A percentile compares a stretch with the other conserved stretches of the same genome.
These are phyloP conservation scores for Dictyostelium intermedium DNA, from an alignment of 78 protist genomes.

Conservation along the genomic window DNA sequence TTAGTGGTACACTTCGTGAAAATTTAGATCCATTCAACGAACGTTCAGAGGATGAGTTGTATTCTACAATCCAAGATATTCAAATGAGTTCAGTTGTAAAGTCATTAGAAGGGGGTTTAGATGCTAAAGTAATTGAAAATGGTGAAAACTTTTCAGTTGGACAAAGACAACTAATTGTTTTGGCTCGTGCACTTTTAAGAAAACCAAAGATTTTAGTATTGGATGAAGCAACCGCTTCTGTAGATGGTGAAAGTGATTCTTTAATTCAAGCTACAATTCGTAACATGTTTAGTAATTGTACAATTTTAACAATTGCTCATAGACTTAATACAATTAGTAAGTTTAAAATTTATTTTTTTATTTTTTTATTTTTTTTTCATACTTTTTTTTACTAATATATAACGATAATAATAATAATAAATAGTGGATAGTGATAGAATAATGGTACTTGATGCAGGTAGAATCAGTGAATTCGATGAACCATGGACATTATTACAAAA, in stretches of 20 bases:
- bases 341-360: neutral
- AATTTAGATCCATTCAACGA: slow-evolving; percentile 94
- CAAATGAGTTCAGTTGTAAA: slow-evolving; percentile 52
- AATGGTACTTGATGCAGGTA: slow-evolving; percentile 80
- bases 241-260: slow-evolving; percentile 89
- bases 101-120: slow-evolving; percentile 28
- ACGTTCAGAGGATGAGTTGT: slow-evolving; percentile 79
- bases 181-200: slow-evolving; percentile 92
- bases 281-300: slow-evolving; percentile 47
- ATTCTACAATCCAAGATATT: slow-evolving; percentile 78
- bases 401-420: neutral
- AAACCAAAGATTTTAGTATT: slow-evolving; percentile 77
- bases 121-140: slow-evolving; percentile 54
- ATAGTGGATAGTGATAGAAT: slow-evolving; percentile 87
- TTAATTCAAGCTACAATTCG: slow-evolving; percentile 89
- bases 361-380: too few relatives aligned
- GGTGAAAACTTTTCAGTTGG: slow-evolving; percentile 95
- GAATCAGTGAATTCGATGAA: slow-evolving; percentile 70
- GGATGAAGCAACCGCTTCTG: slow-evolving; percentile 96
- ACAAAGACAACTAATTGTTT: slow-evolving; percentile 95
- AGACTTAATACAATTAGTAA: slow-evolving; percentile 90
- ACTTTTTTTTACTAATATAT: neutral
- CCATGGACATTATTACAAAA: slow-evolving; percentile 58
- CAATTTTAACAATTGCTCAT: slow-evolving; percentile 93
- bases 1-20: slow-evolving; percentile 89